Evolutionary conservation across 345 rosid genomes (phyloP).

Genomic region (Eucalyptus cloeziana): DNA sequence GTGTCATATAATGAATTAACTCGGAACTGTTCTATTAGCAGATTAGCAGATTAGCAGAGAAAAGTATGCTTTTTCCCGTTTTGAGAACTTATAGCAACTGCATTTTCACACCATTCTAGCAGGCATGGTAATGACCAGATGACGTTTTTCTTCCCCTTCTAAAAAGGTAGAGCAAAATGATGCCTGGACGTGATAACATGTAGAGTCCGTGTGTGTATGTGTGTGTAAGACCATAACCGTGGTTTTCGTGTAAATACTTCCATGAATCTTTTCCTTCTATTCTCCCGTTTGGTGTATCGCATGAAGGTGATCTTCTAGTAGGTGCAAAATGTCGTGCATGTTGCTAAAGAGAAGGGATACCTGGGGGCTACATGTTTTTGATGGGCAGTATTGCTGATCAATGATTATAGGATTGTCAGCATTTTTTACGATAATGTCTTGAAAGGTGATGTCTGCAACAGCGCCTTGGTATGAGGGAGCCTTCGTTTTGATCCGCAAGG

Average conservation of each 20-base stretch:
- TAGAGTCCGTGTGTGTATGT: neutral
- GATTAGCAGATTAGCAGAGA: neutral
- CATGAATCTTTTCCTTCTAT: neutral
- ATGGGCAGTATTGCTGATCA: conserved; percentile 26
- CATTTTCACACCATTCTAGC: neutral
- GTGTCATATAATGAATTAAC: neutral
- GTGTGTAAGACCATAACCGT: neutral
- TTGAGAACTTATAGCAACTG: neutral
- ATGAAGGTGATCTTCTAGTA: neutral
- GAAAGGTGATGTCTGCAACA: neutral
- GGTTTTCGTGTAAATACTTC: neutral
- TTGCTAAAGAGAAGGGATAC: neutral
- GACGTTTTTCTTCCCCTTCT: neutral
- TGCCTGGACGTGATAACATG: neutral
- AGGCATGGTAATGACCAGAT: neutral
- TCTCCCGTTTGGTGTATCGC: neutral
- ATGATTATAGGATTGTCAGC: conserved; percentile 17
- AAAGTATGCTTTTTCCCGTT: neutral
- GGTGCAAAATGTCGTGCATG: neutral
- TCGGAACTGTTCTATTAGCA: neutral
- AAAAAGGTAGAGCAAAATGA: neutral
- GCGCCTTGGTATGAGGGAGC: neutral
- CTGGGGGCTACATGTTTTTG: neutral
- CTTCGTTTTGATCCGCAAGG: conserved; percentile 24
- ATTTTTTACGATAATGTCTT: neutral